Evolutionary conservation across 2,329 filamentous ascomycete species (phyloP), one percentile per base, ranked within the genome.

Genomic region (Endocalyx cinctus): DNA sequence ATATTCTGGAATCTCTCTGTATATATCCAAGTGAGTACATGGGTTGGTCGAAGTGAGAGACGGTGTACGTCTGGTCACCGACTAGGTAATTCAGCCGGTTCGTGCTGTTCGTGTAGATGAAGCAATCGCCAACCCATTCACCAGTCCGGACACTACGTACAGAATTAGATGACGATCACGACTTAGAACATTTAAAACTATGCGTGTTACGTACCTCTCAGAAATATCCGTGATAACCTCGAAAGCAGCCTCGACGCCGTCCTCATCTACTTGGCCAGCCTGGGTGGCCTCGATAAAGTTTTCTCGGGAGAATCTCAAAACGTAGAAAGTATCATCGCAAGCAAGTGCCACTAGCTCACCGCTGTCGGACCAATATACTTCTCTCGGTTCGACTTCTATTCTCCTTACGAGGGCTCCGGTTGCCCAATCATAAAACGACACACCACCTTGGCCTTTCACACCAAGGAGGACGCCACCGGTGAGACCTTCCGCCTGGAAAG

Each of bases 31-130:
- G 75, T 17, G 95, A 77, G 62, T 97, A 98, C 81, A 94, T 88
- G 17, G 88, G 79, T 58, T 89, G 83, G 63, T 98, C 92, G 54
- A 96, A 97, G 65, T 97, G 90, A 10, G 89, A 92, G 46, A 98
- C 85, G 4, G 90, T 96, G 71, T 97, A 96, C 11, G 88, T 94
- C 66, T 97, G 89, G 64, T 97, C 92, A 46, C 92, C 92, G 11
- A 98, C 90, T 15, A 98, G 79, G 67, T 97, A 97, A 70, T 97
- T 97, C 39, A 98, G 72, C 42, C 92, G 85, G 71, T 97, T 96
- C 8, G 89, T 94, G 60, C 77, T 85, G 72, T 94, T 97, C 35
- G 92, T 96, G 74, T 97, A 98, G 59, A 97, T 89, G 72, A 98
- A 95, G 69, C 90, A 95, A 67, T 98, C 92, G 42, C 92, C 92